Base-by-base conservation (phyloP, 352 stramenopile genomes). In the Globisporangium cylindrosporum region DNA sequence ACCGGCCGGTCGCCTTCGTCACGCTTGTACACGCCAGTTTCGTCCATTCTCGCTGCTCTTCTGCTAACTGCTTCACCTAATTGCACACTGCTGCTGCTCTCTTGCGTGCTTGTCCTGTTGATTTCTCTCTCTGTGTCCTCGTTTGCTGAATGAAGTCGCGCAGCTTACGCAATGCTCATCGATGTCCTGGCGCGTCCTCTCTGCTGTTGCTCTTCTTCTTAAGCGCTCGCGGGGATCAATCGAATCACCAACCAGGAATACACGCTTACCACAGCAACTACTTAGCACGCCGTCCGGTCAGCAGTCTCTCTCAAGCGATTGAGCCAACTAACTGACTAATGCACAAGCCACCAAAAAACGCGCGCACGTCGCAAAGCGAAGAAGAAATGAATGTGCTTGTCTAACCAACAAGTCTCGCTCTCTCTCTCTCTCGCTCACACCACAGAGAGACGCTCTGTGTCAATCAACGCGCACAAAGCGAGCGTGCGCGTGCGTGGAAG, bases 1-100 rank as follows among this genome's bases (percentile, higher is more conserved):
- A 93, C 71, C 6, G 85, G 84, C 3, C 86, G 86, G 48, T 94
- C 86, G 25, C 83, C 81, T 60, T 91, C 88, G 43, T 92, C 84
- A 12, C 80, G 71, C 73, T 85, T 84, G 77, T 91, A 92, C 67
- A 89, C 73, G 68, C 90, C 84, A 62, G 66, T 76, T 38, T 92
- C 82, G 59, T 88, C 78, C 84, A 92, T 91, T 49, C 36, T 12
- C 38, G 10, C 10, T 62, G 29, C 27, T 70, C 10, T 7, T 7
- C 18, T 63, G 57, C 27, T 70, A 48, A 58, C 64, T 64, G 41
- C 56, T 43, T 55, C 53, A 14, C 53, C 53, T 59, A 25, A 3
- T 65, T 24, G 22, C 18, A 12, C 27, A 36, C 54, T 58, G 51
- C 48, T 54, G 54, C 55, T 61, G 20, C 29, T 61, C 54, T 29